These are phyloP conservation scores for Emergomyces africanus DNA, from an alignment of 2,329 filamentous ascomycete genomes.

Conservation along the genomic window DNA sequence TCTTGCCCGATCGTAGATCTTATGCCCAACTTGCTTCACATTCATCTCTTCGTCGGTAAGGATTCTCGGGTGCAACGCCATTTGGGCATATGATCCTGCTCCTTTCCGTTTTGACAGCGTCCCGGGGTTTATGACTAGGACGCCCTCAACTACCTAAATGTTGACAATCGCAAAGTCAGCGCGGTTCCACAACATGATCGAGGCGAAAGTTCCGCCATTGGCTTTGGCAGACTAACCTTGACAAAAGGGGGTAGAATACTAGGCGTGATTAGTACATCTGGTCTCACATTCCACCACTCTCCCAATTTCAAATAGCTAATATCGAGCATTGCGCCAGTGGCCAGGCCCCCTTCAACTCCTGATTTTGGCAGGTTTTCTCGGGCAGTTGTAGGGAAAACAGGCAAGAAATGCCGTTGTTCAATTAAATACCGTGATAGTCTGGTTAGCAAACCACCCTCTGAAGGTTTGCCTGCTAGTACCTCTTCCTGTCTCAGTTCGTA, in stretches of 20 bases:
- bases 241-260: slow-evolving; percentile 77
- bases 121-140: slow-evolving; percentile 83
- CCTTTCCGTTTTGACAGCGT: slow-evolving; percentile 72
- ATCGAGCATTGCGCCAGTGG: slow-evolving; percentile 69
- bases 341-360: slow-evolving; percentile 45
- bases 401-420: slow-evolving; percentile 84
- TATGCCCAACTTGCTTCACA: slow-evolving; percentile 53
- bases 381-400: slow-evolving; percentile 69
- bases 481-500: slow-evolving; percentile 72
- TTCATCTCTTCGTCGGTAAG: slow-evolving; percentile 46
- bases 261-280: slow-evolving; percentile 73
- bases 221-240: slow-evolving; percentile 47
- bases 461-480: slow-evolving; percentile 43
- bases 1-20: slow-evolving; percentile 66
- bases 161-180: neutral
- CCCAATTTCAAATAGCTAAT: slow-evolving; percentile 73
- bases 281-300: slow-evolving; percentile 76
- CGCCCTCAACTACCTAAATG: slow-evolving; percentile 70
- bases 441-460: slow-evolving; percentile 50
- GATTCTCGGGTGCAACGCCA: slow-evolving; percentile 57
- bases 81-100: slow-evolving; percentile 71
- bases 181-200: neutral
- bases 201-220: neutral
- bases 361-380: slow-evolving; percentile 54
- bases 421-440: slow-evolving; percentile 66